Base-by-base conservation (phyloP, 2,329 filamentous ascomycete genomes). In the Monilinia vaccinii-corymbosi region DNA sequence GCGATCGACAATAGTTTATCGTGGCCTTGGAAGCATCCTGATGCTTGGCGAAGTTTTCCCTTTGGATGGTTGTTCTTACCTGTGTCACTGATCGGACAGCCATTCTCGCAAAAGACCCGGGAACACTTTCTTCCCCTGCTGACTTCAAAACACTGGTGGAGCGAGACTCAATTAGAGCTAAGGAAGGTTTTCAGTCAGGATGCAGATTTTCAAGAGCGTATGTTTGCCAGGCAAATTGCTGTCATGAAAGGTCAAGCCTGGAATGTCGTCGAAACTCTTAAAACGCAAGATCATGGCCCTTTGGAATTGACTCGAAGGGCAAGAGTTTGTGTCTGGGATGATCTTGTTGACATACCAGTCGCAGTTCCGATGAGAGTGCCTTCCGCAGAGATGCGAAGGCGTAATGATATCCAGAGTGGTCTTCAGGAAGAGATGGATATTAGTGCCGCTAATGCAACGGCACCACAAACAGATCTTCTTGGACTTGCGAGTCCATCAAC, bases 181-280 rank as follows among this genome's bases (percentile, higher is more conserved):
- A 89, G 94, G 58, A 83, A 85, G 63, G 86, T 97, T 49, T 99
- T 99, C 72, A 87, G 90, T 66, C 84, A 95, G 71, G 94, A 99
- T 73, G 85, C 87, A 2, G 94, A 99, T 74, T 99, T 99, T 74
- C 91, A 97, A 72, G 94, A 99, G 76, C 88, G 90, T 74, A 99
- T 99, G 94, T 99, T 96, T 75, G 91, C 91, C n/a, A 86, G 90
- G 66, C 94, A 99, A 71, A 95, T 99, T 63, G 93, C 94, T 1
- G 94, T 99, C 61, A 96, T 99, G 91, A 99, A 99, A 75, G 94
- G 94, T 13, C 94, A 99, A 72, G 94, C 94, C 0, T 99, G 94
- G 91, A 99, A 99, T 71, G 94, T 99, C 0, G 94, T 99, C 5
- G 94, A 99, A 76, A 97, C 94, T 0, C 80, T 99, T 63, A 99